Percentiles rank a stretch among this genome's conserved stretches.
These are phyloP conservation scores for Colletotrichum navitas DNA, from an alignment of 2,329 filamentous ascomycete genomes.

Conservation along the genomic window DNA sequence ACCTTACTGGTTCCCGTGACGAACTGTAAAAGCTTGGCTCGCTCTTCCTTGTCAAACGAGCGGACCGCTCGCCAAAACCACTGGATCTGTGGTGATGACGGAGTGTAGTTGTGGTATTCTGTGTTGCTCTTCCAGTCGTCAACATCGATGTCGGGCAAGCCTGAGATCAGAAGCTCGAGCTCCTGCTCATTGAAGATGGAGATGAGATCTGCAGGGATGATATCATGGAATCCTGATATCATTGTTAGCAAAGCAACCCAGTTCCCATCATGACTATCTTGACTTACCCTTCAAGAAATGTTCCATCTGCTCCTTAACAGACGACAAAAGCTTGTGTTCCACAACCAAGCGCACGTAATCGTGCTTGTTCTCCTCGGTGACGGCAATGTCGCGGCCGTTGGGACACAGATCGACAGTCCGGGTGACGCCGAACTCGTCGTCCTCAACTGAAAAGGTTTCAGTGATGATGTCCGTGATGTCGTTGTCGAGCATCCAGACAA, in stretches of 20 bases:
- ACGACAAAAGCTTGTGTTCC: constrained; percentile 91
- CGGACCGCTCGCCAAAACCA: constrained; percentile 99
- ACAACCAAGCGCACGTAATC: constrained; percentile 96
- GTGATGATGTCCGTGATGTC: constrained; percentile 98
- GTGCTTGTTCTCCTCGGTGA: constrained; percentile 98
- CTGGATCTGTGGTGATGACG: constrained; percentile 95
- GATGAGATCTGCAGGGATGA: constrained; percentile 93
- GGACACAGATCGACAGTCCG: constrained; percentile 88
- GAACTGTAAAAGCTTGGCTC: constrained; percentile 96
- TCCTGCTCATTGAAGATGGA: constrained; percentile 99
- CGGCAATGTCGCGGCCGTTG: constrained; percentile 89
- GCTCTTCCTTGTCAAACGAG: constrained; percentile 98
- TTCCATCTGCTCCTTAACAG: constrained; percentile 94
- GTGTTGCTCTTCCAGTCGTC: constrained; percentile 99
- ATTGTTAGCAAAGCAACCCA: constrained; percentile 47
- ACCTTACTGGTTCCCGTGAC: constrained; percentile 99
- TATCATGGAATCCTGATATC: constrained; percentile 88
- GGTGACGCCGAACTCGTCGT: constrained; percentile 92
- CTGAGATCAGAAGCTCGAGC: constrained; percentile 94
- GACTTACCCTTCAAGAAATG: constrained; percentile 84
- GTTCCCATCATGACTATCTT: not conserved
- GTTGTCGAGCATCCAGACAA: constrained; percentile 98
- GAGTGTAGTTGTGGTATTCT: constrained; percentile 97
- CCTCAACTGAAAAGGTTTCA: constrained; percentile 94
- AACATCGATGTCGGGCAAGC: constrained; percentile 95